Conservation (phyloP, 768 basidiomycete species). For the Auricularia auricula-judae region DNA sequence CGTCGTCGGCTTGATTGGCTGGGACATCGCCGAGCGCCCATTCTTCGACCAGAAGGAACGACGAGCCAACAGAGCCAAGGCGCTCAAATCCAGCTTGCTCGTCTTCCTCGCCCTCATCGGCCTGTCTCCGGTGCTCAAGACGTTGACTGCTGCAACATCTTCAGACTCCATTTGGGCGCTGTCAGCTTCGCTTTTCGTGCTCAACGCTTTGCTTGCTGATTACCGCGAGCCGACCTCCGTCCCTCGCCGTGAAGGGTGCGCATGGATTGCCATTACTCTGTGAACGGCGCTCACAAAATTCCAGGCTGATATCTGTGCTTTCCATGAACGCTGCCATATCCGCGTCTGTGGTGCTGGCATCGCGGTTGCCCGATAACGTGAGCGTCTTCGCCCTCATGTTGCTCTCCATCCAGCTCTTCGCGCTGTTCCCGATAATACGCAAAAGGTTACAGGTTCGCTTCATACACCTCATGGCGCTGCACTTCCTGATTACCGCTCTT, state of each 20-base stretch:
- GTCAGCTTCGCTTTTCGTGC: slow-evolving; percentile 69
- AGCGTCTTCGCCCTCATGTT: slow-evolving; percentile 84
- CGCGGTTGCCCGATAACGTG: slow-evolving; percentile 70
- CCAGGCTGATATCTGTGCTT: slow-evolving; percentile 67
- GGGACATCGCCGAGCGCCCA: slow-evolving; percentile 43
- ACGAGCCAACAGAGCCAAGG: slow-evolving; percentile 37
- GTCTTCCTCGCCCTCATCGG: slow-evolving; percentile 85
- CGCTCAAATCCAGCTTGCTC: slow-evolving; percentile 70
- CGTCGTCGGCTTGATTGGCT: slow-evolving; percentile 46
- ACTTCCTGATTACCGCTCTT: slow-evolving; percentile 3
- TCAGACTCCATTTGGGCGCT: slow-evolving; percentile 96
- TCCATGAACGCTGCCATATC: slow-evolving; percentile 90
- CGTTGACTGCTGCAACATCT: slow-evolving; percentile 88
- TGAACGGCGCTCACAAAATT: slow-evolving; percentile 13
- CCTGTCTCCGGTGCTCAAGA: slow-evolving; percentile 82
- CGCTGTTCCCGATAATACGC: slow-evolving; percentile 72
- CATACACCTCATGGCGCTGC: background rate
- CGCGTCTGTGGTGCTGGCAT: slow-evolving; percentile 86
- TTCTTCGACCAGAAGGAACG: slow-evolving; percentile 12
- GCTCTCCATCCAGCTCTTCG: slow-evolving; percentile 73
- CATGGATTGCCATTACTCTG: background rate
- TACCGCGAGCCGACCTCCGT: slow-evolving; percentile 37
- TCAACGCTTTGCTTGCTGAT: slow-evolving; percentile 78
- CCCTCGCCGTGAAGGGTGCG: slow-evolving; percentile 21
- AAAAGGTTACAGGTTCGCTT: slow-evolving; percentile 29